A percentile compares a stretch with the other conserved stretches of the same genome.
Conservation (phyloP, 495 filamentous ascomycete species). For the Daldinia bambusicola region DNA sequence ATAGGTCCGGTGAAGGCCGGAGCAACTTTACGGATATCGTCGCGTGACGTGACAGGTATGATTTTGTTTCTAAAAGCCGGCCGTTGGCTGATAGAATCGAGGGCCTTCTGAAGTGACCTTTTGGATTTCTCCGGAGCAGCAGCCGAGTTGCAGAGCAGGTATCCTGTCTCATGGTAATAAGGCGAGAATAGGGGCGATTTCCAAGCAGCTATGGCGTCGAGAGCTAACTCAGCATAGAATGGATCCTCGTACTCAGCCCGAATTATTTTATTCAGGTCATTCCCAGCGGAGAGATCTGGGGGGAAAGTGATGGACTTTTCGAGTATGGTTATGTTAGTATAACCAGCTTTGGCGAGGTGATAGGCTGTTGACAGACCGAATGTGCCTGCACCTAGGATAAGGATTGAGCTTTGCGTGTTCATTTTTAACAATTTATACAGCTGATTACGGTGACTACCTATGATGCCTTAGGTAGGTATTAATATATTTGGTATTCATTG, state of each 20-base stretch:
- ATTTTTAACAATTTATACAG: conserved; percentile 3
- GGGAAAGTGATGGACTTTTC: conserved; percentile 57
- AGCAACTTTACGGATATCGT: conserved; percentile 54
- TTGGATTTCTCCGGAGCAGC: conserved; percentile 59
- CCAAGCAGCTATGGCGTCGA: conserved; percentile 49
- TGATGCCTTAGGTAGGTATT: too few species aligned
- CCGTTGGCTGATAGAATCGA: conserved; percentile 54
- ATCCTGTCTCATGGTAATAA: conserved; percentile 65
- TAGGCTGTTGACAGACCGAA: conserved; percentile 64
- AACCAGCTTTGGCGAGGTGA: conserved; percentile 57
- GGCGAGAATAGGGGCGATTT: conserved; percentile 58
- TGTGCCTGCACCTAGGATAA: conserved; percentile 59
- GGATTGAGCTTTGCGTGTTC: conserved; percentile 37
- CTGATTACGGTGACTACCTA: not conserved
- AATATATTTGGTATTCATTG: too few species aligned
- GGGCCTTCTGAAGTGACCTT: conserved; percentile 58
- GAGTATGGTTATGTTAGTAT: conserved; percentile 57
- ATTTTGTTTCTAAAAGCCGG: conserved; percentile 52
- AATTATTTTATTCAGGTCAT: conserved; percentile 67
- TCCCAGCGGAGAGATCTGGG: conserved; percentile 56
- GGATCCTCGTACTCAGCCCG: conserved; percentile 66
- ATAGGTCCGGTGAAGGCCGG: conserved; percentile 61
- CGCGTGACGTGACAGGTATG: conserved; percentile 45
- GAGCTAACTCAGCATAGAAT: conserved; percentile 62
- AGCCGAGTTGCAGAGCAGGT: conserved; percentile 61